phyloP scores from a whole-genome alignment of 345 rosid genomes.

The Kernera saxatilis region DNA sequence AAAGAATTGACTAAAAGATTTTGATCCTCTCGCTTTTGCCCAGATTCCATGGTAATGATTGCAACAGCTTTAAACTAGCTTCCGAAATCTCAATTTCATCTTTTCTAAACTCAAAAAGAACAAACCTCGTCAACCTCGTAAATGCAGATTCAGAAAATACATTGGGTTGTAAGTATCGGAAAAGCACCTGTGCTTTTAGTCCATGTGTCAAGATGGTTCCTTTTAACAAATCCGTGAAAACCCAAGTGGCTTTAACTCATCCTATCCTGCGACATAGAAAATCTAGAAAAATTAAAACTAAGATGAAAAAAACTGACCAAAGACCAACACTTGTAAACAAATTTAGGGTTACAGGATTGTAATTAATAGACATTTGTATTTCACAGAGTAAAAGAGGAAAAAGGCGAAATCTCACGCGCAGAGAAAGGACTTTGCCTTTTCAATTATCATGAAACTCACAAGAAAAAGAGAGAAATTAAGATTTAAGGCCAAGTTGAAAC shows the following conservation, averaged over 20 bases:
- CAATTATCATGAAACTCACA: not conserved
- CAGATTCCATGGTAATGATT: conserved; percentile 9
- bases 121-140: conserved; percentile 15
- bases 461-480: not conserved
- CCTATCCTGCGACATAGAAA: conserved; percentile 17
- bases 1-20: not conserved
- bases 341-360: conserved; percentile 5
- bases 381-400: not conserved
- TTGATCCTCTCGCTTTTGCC: not conserved
- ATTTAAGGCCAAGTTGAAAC: not conserved
- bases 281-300: not conserved
- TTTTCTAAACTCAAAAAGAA: not conserved
- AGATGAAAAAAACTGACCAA: not conserved
- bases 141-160: conserved; percentile 11
- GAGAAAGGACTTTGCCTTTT: not conserved
- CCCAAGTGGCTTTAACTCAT: conserved; percentile 9
- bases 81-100: not conserved
- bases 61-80: not conserved
- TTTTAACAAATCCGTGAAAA: conserved; percentile 9
- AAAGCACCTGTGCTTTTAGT: conserved; percentile 7
- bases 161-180: conserved; percentile 6
- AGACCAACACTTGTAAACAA: not conserved
- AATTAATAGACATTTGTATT: not conserved
- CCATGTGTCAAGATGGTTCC: conserved; percentile 15
- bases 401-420: not conserved